Percentiles rank a stretch among this genome's conserved stretches.
Conservation (phyloP, 2,329 filamentous ascomycete species). For the Zymoseptoria ardabiliae region DNA sequence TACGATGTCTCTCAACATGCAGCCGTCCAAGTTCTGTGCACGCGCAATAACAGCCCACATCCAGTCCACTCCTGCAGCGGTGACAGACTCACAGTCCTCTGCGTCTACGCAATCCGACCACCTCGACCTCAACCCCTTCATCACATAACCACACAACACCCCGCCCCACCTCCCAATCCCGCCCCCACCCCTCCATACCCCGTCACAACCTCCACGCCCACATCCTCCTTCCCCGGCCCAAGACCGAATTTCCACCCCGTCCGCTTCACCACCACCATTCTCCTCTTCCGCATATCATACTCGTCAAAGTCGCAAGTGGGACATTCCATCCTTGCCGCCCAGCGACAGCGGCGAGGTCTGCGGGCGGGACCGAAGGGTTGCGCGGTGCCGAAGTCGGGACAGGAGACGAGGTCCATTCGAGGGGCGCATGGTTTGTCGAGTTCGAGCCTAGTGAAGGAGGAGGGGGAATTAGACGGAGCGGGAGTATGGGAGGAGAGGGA, state of each 20-base stretch:
- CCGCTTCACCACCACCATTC: conserved; percentile 19
- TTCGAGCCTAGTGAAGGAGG: conserved; percentile 27
- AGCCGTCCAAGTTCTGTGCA: too few relatives aligned
- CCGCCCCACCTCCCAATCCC: too few relatives aligned
- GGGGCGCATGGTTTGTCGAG: conserved; percentile 39
- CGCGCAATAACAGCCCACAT: too few relatives aligned
- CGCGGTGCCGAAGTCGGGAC: conserved; percentile 29
- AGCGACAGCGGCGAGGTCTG: conserved; percentile 17
- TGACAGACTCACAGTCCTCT: too few relatives aligned
- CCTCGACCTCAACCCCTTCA: too few relatives aligned
- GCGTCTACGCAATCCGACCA: too few relatives aligned
- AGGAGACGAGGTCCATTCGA: conserved; percentile 35
- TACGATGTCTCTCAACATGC: too few relatives aligned
- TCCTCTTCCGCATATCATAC: conserved; percentile 19
- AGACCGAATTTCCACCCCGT: conserved; percentile 23
- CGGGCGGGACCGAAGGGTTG: conserved; percentile 21
- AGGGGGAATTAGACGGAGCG: neutral
- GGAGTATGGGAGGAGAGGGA: neutral
- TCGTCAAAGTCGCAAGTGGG: conserved; percentile 23
- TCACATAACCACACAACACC: neutral
- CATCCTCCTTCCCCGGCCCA: conserved; percentile 16
- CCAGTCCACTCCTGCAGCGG: too few relatives aligned
- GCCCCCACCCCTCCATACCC: neutral
- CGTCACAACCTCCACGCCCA: conserved; percentile 20
- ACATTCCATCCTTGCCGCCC: conserved; percentile 18